A percentile compares a stretch with the other conserved stretches of the same genome.
These are phyloP conservation scores for Pseudogymnoascus sp. DNA, from an alignment of 2,329 filamentous ascomycete species.

Conservation along the genomic window DNA sequence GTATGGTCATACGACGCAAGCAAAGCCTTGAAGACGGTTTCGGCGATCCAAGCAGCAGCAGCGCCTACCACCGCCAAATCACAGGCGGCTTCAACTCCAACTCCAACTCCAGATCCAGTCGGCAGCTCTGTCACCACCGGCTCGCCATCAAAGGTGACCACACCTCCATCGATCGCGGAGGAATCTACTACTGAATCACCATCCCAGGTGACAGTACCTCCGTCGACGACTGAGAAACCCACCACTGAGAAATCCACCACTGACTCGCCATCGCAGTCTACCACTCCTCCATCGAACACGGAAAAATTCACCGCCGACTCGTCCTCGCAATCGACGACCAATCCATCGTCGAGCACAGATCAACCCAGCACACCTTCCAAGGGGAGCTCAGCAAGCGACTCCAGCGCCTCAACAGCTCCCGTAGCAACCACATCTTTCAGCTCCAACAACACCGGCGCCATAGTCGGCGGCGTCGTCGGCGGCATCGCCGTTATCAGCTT, in stretches of 20 bases:
- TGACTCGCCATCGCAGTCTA: neutral
- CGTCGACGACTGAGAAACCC: too few relatives aligned
- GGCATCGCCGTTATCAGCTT: slow-evolving; percentile 29
- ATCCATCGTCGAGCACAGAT: neutral
- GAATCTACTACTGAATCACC: neutral
- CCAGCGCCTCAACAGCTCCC: neutral
- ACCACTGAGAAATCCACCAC: too few relatives aligned
- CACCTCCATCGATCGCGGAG: neutral
- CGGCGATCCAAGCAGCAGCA: neutral
- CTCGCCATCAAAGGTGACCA: neutral
- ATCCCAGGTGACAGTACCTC: too few relatives aligned
- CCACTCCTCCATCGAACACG: neutral
- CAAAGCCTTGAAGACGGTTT: neutral
- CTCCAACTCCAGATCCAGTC: neutral
- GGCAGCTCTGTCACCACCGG: neutral
- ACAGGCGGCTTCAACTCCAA: neutral
- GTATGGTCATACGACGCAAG: neutral
- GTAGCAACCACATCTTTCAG: neutral
- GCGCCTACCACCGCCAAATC: neutral
- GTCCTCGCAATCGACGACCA: neutral
- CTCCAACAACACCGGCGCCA: slow-evolving; percentile 21
- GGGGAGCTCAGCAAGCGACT: neutral
- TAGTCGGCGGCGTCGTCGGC: slow-evolving; percentile 30
- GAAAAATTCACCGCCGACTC: neutral
- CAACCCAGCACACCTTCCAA: neutral